A percentile compares a stretch with the other conserved stretches of the same genome.
These are phyloP conservation scores for Fusarium udum DNA, from an alignment of 2,329 filamentous ascomycete species.

Conservation along the genomic window DNA sequence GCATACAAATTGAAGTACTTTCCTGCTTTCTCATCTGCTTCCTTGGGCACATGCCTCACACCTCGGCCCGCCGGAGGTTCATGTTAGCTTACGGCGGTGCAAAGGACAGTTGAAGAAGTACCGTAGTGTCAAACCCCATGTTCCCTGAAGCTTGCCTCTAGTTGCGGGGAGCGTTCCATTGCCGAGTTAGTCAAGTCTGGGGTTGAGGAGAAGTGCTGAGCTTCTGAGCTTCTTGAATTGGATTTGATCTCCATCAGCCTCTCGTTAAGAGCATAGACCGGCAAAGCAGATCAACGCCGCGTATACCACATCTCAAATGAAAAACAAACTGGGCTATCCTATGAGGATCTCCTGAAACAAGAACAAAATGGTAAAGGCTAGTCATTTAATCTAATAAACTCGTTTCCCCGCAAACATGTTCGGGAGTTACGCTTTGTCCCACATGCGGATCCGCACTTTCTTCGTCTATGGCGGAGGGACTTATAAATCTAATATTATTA, in stretches of 20 bases:
- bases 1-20: not conserved
- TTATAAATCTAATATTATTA: not conserved
- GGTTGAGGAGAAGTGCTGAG: slow-evolving; percentile 4
- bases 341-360: not conserved
- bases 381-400: not conserved
- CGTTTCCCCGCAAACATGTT: slow-evolving; percentile 22
- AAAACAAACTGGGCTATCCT: not conserved
- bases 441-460: slow-evolving; percentile 28
- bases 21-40: not conserved
- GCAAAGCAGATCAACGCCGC: not conserved
- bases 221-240: not conserved
- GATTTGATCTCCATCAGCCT: not conserved
- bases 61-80: slow-evolving; percentile 25
- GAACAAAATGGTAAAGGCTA: not conserved
- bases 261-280: not conserved
- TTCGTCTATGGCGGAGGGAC: not conserved
- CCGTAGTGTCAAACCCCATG: not conserved
- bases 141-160: slow-evolving; percentile 13
- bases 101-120: slow-evolving; percentile 10
- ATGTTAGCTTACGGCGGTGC: slow-evolving; percentile 14
- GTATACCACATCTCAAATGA: not conserved
- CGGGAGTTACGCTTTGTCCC: slow-evolving; percentile 7
- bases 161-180: slow-evolving; percentile 29
- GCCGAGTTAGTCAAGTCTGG: slow-evolving; percentile 14
- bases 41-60: not conserved